phyloP scores from a whole-genome alignment of 225 moss, liverwort and hornwort species.

The Polytrichum formosum region DNA sequence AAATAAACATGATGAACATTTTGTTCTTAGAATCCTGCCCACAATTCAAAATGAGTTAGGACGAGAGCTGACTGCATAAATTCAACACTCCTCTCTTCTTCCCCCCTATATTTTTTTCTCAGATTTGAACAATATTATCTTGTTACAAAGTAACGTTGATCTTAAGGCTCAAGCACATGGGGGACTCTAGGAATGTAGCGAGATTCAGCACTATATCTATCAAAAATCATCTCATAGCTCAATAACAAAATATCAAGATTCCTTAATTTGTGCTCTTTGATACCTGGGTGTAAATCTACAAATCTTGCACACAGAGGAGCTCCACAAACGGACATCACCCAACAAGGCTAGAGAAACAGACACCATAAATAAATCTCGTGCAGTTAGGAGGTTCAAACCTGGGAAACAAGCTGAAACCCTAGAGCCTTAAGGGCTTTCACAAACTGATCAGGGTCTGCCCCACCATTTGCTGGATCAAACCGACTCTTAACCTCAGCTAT shows the following conservation, averaged over 20 bases:
- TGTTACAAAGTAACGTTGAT: background rate
- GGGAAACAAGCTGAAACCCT: constrained; percentile 60
- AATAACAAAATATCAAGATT: background rate
- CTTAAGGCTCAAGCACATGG: background rate
- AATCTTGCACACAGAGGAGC: no score
- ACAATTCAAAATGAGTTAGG: background rate
- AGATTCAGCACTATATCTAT: background rate
- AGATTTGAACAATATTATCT: no score
- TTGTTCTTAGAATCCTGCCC: constrained; percentile 74
- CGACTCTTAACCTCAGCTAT: constrained; percentile 93
- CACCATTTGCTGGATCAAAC: constrained; percentile 71
- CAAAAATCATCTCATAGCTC: background rate
- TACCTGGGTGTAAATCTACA: no score
- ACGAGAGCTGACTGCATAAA: background rate
- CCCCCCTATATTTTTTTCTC: no score
- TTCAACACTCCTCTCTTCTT: no score
- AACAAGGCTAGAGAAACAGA: no score
- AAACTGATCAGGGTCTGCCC: constrained; percentile 60
- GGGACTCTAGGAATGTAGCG: background rate
- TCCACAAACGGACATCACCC: no score
- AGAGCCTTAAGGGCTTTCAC: constrained; percentile 59
- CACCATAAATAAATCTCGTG: background rate
- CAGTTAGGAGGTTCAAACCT: constrained; percentile 29
- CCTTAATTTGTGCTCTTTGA: no score
- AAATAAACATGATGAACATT: constrained; percentile 81